phyloP scores from a whole-genome alignment of 2,329 filamentous ascomycete genomes.

The Fusarium sp. region DNA sequence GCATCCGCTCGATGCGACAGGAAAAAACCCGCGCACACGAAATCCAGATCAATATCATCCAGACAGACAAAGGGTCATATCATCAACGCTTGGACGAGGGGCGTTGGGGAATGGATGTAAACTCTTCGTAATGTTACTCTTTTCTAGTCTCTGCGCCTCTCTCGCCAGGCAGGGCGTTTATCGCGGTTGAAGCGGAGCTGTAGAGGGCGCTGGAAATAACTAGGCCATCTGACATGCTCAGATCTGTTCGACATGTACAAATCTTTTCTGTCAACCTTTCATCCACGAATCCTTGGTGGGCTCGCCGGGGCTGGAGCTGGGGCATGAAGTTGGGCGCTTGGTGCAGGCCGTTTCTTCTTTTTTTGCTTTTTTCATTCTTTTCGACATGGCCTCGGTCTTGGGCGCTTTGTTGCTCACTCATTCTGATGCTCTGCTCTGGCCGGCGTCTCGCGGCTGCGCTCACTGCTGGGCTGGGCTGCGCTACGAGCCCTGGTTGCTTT shows the following conservation, averaged over 20 bases:
- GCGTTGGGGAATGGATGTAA: background rate
- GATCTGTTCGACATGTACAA: constrained; percentile 13
- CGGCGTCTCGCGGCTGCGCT: constrained; percentile 27
- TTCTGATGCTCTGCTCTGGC: background rate
- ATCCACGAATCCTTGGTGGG: background rate
- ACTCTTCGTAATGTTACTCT: background rate
- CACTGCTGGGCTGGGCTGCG: constrained; percentile 18
- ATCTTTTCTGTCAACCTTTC: constrained; percentile 2
- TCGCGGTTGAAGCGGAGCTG: background rate
- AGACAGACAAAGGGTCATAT: constrained; percentile 13
- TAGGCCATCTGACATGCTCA: constrained; percentile 29
- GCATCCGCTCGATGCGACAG: constrained; percentile 33
- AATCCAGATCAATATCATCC: constrained; percentile 19
- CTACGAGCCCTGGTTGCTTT: constrained; percentile 10
- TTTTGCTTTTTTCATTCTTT: constrained; percentile 20
- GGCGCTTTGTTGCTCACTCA: constrained; percentile 11
- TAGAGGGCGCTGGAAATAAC: constrained; percentile 14
- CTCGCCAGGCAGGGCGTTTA: background rate
- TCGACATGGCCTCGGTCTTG: constrained; percentile 14
- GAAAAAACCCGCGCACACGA: constrained; percentile 30
- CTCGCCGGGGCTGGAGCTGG: constrained; percentile 18
- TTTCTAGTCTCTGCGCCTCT: background rate
- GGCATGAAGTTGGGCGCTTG: constrained; percentile 28
- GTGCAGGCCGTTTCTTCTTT: constrained; percentile 5
- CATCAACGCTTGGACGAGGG: background rate